These are phyloP conservation scores for Aspergillus aculeatus DNA, from an alignment of 2,329 filamentous ascomycete species.

Conservation along the genomic window DNA sequence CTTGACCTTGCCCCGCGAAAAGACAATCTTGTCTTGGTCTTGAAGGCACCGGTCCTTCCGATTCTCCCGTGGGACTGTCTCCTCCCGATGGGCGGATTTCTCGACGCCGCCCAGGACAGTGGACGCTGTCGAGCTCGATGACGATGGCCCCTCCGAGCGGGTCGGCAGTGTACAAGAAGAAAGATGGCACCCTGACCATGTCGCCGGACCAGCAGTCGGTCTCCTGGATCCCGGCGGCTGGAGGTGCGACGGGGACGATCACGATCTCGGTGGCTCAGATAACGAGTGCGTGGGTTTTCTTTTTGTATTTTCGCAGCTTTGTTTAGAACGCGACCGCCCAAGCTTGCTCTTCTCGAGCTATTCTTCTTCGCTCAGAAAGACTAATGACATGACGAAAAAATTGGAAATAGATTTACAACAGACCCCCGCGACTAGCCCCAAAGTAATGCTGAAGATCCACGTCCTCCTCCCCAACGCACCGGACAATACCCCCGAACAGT, in stretches of 20 bases:
- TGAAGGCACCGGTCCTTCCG: conserved; percentile 23
- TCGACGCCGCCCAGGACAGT: conserved; percentile 36
- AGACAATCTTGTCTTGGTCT: conserved; percentile 4
- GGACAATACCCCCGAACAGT: conserved; percentile 56
- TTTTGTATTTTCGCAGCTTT: neutral
- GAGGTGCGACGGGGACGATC: conserved; percentile 62
- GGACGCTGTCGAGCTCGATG: conserved; percentile 37
- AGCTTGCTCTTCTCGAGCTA: too few relatives aligned
- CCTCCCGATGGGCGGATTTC: conserved; percentile 37
- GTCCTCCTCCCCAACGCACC: conserved; percentile 58
- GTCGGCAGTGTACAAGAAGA: conserved; percentile 86
- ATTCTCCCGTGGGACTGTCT: conserved; percentile 17
- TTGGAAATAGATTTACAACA: conserved; percentile 76
- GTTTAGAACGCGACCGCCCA: too few relatives aligned
- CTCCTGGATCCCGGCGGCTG: conserved; percentile 73
- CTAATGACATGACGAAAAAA: neutral
- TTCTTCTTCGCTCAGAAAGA: too few relatives aligned
- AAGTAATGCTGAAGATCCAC: conserved; percentile 93
- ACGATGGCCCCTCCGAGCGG: conserved; percentile 56
- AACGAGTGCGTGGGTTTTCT: conserved; percentile 62
- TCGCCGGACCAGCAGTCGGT: conserved; percentile 71
- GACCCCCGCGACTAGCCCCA: conserved; percentile 80
- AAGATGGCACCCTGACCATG: conserved; percentile 80
- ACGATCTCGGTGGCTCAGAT: conserved; percentile 73
- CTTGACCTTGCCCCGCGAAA: neutral